A percentile compares a stretch with the other conserved stretches of the same genome.
Evolutionary conservation across 2,329 filamentous ascomycete genomes (phyloP).

Genomic region (Alternaria arborescens): DNA sequence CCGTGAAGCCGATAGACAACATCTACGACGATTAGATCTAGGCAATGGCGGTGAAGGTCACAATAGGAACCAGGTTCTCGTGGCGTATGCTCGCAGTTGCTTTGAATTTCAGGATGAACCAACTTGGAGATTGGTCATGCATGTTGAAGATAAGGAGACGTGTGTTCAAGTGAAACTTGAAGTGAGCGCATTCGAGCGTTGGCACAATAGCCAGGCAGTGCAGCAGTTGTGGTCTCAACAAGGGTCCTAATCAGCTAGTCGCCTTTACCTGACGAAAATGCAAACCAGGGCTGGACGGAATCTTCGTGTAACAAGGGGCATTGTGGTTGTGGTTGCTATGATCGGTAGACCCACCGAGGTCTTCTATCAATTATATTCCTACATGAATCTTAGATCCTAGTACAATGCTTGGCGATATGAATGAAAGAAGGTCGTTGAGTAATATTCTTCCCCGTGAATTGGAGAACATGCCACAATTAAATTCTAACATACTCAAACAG

Average conservation of each 20-base stretch:
- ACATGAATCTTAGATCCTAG: not conserved
- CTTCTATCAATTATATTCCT: not conserved
- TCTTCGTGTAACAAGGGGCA: not conserved
- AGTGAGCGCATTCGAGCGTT: not conserved
- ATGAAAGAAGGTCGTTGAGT: not conserved
- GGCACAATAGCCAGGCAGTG: not conserved
- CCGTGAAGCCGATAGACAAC: constrained; percentile 39
- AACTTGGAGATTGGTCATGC: constrained; percentile 31
- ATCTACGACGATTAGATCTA: constrained; percentile 24
- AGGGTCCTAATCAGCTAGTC: not conserved
- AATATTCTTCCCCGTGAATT: not conserved
- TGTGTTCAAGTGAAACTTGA: not conserved
- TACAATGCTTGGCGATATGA: not conserved
- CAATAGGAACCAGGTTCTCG: constrained; percentile 35
- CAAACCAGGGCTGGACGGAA: constrained; percentile 1
- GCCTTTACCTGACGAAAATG: not conserved
- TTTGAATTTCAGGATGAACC: constrained; percentile 32
- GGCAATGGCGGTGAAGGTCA: constrained; percentile 37
- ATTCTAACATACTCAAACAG: not conserved
- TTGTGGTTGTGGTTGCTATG: constrained; percentile 13
- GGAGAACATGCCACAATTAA: not conserved
- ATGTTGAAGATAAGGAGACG: constrained; percentile 17
- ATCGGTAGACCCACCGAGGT: constrained; percentile 7
- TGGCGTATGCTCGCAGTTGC: constrained; percentile 34
- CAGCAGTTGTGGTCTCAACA: not conserved